These are phyloP conservation scores for Yamadazyma diospyri DNA, from an alignment of 1,139 yeast genomes.

Conservation along the genomic window DNA sequence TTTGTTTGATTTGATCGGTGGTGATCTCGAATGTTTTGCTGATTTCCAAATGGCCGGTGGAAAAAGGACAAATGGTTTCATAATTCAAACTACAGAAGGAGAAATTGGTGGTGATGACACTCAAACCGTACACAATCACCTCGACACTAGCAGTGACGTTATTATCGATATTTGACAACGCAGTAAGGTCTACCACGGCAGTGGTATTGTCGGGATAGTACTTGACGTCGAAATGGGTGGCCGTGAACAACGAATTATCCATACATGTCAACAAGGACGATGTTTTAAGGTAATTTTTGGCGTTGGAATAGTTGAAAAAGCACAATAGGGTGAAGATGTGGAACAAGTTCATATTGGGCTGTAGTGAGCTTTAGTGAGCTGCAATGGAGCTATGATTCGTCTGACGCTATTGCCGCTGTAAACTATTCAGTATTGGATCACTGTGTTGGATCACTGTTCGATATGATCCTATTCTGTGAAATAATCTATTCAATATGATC, in stretches of 20 bases:
- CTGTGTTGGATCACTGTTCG: background rate
- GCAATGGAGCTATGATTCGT: too few relatives aligned
- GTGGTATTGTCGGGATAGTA: conserved; percentile 64
- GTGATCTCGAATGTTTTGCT: conserved; percentile 48
- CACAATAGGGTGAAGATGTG: conserved; percentile 6
- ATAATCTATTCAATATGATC: too few relatives aligned
- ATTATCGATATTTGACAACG: conserved; percentile 73
- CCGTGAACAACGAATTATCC: conserved; percentile 85
- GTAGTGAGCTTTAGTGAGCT: too few relatives aligned
- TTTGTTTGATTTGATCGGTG: conserved; percentile 39
- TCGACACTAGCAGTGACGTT: conserved; percentile 65
- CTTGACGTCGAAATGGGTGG: conserved; percentile 76
- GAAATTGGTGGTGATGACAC: conserved; percentile 51
- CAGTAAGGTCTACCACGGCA: conserved; percentile 66
- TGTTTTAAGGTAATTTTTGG: conserved; percentile 42
- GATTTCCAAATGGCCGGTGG: conserved; percentile 78
- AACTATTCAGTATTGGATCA: too few relatives aligned
- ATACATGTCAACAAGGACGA: conserved; percentile 88
- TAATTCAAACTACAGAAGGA: conserved; percentile 61
- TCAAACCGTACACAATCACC: conserved; percentile 83
- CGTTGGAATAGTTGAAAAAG: conserved; percentile 16
- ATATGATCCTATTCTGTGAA: too few relatives aligned
- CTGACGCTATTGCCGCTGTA: too few relatives aligned
- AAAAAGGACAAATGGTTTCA: conserved; percentile 69
- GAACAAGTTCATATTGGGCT: conserved; percentile 7